Conservation (phyloP, 1,284 basidiomycete genomes). For the Tilletia horrida region DNA sequence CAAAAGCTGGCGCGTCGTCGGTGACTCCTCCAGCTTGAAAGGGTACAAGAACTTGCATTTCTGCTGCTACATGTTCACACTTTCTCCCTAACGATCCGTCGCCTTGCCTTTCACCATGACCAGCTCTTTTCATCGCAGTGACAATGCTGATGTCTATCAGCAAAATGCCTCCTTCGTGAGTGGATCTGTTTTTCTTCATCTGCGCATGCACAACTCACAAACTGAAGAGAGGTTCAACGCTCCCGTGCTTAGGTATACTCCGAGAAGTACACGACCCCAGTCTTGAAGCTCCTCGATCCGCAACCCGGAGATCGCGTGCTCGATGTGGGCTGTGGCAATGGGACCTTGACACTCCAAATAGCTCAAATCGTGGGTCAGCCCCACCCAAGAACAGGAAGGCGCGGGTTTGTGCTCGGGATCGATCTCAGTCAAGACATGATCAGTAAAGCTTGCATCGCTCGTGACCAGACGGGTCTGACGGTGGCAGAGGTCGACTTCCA, state of each 20-base stretch:
- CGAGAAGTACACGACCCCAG: conserved; percentile 27
- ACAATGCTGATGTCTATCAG: conserved; percentile 31
- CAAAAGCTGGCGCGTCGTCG: not conserved
- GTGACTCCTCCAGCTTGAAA: not conserved
- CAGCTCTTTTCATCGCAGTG: conserved; percentile 24
- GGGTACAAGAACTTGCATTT: too few relatives aligned
- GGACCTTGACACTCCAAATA: conserved; percentile 29
- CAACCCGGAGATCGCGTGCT: conserved; percentile 31
- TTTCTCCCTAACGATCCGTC: not conserved
- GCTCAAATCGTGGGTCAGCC: conserved; percentile 18
- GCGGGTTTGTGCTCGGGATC: conserved; percentile 24
- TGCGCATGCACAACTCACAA: not conserved
- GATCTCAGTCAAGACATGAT: conserved; percentile 34
- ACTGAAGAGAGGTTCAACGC: not conserved
- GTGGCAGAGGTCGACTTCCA: conserved; percentile 13
- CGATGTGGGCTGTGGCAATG: conserved; percentile 35
- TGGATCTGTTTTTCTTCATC: not conserved
- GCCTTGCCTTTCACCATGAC: not conserved
- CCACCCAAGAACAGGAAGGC: conserved; percentile 6
- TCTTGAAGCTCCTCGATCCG: conserved; percentile 32
- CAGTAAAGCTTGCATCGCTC: conserved; percentile 19
- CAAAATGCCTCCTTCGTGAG: conserved; percentile 36
- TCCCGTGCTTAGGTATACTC: conserved; percentile 24
- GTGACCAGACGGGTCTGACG: not conserved
- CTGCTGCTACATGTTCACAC: not conserved